Evolutionary conservation across 2,329 filamentous ascomycete species (phyloP).

Genomic region (Drechslerella stenobrocha): DNA sequence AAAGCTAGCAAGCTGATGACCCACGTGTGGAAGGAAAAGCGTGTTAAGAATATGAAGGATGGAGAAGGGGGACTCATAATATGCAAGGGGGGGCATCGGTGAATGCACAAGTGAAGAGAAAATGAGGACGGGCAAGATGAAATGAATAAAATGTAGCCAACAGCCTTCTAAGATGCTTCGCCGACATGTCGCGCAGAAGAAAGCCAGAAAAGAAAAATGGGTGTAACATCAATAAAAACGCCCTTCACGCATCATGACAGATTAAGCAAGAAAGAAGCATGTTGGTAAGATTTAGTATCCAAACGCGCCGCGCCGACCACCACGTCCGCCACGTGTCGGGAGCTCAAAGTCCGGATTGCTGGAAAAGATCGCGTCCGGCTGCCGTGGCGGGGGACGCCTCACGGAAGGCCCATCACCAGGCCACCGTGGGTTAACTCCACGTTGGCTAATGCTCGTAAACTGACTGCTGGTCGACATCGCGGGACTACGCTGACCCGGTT

Average conservation of each 20-base stretch:
- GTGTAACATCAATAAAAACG: slow-evolving; percentile 23
- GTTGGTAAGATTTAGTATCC: slow-evolving; percentile 33
- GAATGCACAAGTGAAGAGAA: slow-evolving; percentile 9
- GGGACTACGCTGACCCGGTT: slow-evolving; percentile 69
- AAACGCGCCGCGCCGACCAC: slow-evolving; percentile 50
- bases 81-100: no score
- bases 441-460: slow-evolving; percentile 88
- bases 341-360: slow-evolving; percentile 84
- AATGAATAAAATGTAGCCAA: slow-evolving; percentile 3
- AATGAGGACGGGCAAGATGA: neutral
- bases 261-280: slow-evolving; percentile 15
- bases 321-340: slow-evolving; percentile 57
- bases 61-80: neutral
- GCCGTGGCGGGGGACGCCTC: slow-evolving; percentile 55
- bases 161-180: slow-evolving; percentile 13
- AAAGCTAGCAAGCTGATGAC: neutral
- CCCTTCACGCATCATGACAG: slow-evolving; percentile 41
- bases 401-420: slow-evolving; percentile 58
- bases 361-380: slow-evolving; percentile 45
- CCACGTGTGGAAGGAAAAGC: neutral
- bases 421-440: slow-evolving; percentile 84
- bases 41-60: neutral
- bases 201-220: slow-evolving; percentile 1
- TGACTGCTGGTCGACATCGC: slow-evolving; percentile 77
- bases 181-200: slow-evolving; percentile 14